A percentile compares a stretch with the other conserved stretches of the same genome.
These are phyloP conservation scores for Westerdykella aurantiaca DNA, from an alignment of 2,329 filamentous ascomycete species.

Conservation along the genomic window DNA sequence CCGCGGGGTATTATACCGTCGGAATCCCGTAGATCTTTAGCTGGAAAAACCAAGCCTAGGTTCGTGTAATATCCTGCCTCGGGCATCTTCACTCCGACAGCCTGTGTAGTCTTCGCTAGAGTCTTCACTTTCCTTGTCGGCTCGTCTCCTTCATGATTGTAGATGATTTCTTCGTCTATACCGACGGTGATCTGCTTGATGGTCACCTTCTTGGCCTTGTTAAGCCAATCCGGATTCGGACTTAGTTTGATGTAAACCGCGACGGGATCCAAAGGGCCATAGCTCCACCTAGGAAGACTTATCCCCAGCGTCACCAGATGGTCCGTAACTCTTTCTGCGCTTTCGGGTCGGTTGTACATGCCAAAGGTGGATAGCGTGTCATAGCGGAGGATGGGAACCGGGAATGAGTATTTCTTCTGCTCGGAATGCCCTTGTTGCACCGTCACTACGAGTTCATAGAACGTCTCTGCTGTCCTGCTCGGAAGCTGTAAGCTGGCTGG, in stretches of 20 bases:
- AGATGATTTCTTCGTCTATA: slow-evolving; percentile 98
- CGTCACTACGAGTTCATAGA: slow-evolving; percentile 91
- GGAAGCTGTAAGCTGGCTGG: slow-evolving; percentile 87
- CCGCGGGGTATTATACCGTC: slow-evolving; percentile 83
- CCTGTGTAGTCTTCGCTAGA: slow-evolving; percentile 75
- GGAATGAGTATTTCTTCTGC: slow-evolving; percentile 86
- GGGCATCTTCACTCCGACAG: slow-evolving; percentile 76
- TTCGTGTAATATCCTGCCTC: slow-evolving; percentile 92
- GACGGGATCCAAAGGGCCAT: slow-evolving; percentile 90
- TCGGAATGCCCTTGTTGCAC: slow-evolving; percentile 84
- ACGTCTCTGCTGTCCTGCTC: slow-evolving; percentile 92
- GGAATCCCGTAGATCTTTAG: slow-evolving; percentile 77
- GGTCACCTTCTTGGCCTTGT: slow-evolving; percentile 83
- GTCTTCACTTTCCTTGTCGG: slow-evolving; percentile 85
- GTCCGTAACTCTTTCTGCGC: slow-evolving; percentile 77
- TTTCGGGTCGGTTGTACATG: slow-evolving; percentile 97
- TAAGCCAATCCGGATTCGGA: slow-evolving; percentile 86
- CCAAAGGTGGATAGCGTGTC: slow-evolving; percentile 97
- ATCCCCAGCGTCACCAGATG: slow-evolving; percentile 89
- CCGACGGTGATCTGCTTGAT: slow-evolving; percentile 90
- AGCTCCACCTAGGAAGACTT: slow-evolving; percentile 90
- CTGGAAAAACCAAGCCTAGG: slow-evolving; percentile 82
- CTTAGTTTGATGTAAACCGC: slow-evolving; percentile 92
- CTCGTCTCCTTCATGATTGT: slow-evolving; percentile 95
- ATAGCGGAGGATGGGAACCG: slow-evolving; percentile 85